Base-by-base conservation (phyloP, 345 rosid species). In the Aquilaria malaccensis region DNA sequence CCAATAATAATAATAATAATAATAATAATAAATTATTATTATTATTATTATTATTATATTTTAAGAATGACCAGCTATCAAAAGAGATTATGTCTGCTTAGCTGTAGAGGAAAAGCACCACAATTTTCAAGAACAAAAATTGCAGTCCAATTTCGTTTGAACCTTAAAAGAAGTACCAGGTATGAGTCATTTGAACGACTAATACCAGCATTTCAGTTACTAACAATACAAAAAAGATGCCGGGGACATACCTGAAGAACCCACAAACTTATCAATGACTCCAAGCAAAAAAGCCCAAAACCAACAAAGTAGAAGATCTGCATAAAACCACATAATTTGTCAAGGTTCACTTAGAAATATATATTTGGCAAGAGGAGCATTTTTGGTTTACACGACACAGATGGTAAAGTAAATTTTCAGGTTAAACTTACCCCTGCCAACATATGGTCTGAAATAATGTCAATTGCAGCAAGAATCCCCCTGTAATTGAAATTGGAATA, bases 231-330 rank as follows among this genome's bases (percentile, higher is more conserved):
- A 55, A 45, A 65, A 55, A 74, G 13, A 15, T n/a, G 52, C 29
- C 1, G 31, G 49, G 52, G 43, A 62, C 75, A 72, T 60, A 91
- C 99, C 94, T 95, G 99, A 65, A 95, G 82, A 70, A 95, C 99
- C 98, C 98, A 95, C 63, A 91, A 74, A 77, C 99, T 95, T 59
- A 95, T 78, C 59, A 95, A 79, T 9, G 91, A 71, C 77, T 95
- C 99, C 61, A 91, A 73, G 81, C 94, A 87, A 69, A 95, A 95
- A 64, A 95, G 76, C 63, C 80, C 98, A 14, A 91, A 88, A 29
- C 99, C 99, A 66, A 95, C 67, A 46, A 91, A 76, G 81, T 82
- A 95, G 78, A 95, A 95, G 57, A 95, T 84, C 98, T 91, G 95
- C 80, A 69, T 2, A 62, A 22, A 45, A 52, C 49, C 61, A 72